Percentiles rank a stretch among this genome's conserved stretches.
Evolutionary conservation across 2,329 filamentous ascomycete species (phyloP).

Genomic region (Fusarium devonianum): DNA sequence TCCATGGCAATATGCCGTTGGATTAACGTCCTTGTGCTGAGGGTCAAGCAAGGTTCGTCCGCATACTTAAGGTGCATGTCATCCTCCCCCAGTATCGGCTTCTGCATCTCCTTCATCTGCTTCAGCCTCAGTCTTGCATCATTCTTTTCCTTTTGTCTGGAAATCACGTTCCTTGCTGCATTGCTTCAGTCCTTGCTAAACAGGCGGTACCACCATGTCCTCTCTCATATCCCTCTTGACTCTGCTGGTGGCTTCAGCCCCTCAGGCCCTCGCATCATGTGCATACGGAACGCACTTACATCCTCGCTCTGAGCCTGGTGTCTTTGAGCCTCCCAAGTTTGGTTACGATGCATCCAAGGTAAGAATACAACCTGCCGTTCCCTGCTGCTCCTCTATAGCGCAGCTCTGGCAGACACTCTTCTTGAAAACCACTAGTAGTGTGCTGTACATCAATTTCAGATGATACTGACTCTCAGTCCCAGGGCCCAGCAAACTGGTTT

Average conservation of each 20-base stretch:
- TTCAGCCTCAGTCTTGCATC: neutral
- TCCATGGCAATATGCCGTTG: neutral
- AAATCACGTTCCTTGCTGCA: neutral
- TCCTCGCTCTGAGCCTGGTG: constrained; percentile 41
- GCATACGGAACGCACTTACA: constrained; percentile 50
- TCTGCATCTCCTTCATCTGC: neutral
- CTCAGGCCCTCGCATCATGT: constrained; percentile 45
- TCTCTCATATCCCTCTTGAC: constrained; percentile 17
- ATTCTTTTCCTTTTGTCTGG: neutral
- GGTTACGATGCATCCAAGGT: constrained; percentile 49
- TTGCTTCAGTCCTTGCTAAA: too few relatives aligned
- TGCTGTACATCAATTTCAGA: neutral
- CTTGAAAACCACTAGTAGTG: neutral
- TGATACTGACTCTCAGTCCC: too few relatives aligned
- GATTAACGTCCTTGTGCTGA: neutral
- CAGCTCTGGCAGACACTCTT: too few relatives aligned
- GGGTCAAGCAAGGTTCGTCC: too few relatives aligned
- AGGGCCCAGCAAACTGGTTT: constrained; percentile 62
- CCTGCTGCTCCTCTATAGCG: too few relatives aligned
- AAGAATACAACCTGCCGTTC: constrained; percentile 7
- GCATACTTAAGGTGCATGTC: neutral
- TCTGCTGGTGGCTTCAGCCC: constrained; percentile 27
- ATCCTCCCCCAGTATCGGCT: neutral
- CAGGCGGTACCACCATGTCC: constrained; percentile 23
- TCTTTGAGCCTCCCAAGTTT: constrained; percentile 48